Evolutionary conservation across 768 basidiomycete genomes (phyloP).

Genomic region (Daedaleopsis sinensis): DNA sequence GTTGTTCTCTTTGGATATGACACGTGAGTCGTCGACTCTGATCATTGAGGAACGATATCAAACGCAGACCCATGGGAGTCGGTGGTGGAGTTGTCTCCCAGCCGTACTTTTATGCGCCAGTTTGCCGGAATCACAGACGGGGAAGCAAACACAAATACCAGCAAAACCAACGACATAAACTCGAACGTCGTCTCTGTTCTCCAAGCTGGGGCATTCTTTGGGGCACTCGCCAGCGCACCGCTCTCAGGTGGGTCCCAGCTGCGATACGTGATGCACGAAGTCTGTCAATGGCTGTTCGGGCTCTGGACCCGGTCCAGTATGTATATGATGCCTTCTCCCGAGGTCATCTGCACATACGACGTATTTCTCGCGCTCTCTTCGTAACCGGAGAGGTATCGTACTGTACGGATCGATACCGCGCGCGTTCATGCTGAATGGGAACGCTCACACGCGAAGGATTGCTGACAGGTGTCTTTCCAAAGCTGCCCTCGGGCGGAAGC

Average conservation of each 20-base stretch:
- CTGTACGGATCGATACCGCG: too few species aligned
- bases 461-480: neutral
- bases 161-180: conserved; percentile 52
- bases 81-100: conserved; percentile 69
- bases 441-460: neutral
- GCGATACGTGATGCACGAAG: neutral
- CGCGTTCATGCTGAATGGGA: neutral
- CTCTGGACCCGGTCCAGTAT: neutral
- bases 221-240: conserved; percentile 72
- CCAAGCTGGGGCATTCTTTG: conserved; percentile 88
- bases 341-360: neutral
- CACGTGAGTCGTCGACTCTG: conserved; percentile 45
- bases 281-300: conserved; percentile 1
- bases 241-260: conserved; percentile 53
- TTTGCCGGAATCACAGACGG: conserved; percentile 54
- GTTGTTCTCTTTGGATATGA: conserved; percentile 83
- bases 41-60: neutral
- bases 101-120: conserved; percentile 58
- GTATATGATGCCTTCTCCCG: neutral
- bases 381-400: neutral
- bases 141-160: conserved; percentile 42
- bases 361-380: neutral
- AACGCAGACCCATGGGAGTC: conserved; percentile 43
- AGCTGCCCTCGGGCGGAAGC: conserved; percentile 70
- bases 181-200: conserved; percentile 86